These are phyloP conservation scores for Pleurotus tuoliensis DNA, from an alignment of 768 basidiomycete genomes.

Conservation along the genomic window DNA sequence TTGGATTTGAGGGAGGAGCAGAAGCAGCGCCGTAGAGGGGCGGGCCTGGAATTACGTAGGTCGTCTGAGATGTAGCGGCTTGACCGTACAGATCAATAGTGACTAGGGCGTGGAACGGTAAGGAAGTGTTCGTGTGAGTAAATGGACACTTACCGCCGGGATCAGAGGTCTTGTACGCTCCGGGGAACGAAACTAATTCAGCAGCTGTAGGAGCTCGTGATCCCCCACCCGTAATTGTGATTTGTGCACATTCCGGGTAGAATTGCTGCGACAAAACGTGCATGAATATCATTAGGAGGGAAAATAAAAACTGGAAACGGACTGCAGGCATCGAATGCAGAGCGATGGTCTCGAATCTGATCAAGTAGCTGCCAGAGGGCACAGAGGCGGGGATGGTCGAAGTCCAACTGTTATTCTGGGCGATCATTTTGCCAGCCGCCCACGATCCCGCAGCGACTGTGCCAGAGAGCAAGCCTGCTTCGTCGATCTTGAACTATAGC, in stretches of 20 bases:
- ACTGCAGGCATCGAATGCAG: conserved; percentile 51
- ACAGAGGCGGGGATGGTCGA: conserved; percentile 39
- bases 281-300: too few relatives aligned
- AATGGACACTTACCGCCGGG: conserved; percentile 27
- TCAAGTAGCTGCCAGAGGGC: conserved; percentile 40
- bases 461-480: conserved; percentile 32
- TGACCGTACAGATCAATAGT: conserved; percentile 36
- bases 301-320: conserved; percentile 4
- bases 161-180: conserved; percentile 39
- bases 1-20: conserved; percentile 14
- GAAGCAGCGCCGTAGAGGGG: conserved; percentile 39
- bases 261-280: conserved; percentile 37
- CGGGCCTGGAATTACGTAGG: conserved; percentile 40
- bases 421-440: conserved; percentile 41
- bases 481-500: conserved; percentile 29
- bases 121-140: too few relatives aligned
- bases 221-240: conserved; percentile 38
- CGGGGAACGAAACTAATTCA: conserved; percentile 45
- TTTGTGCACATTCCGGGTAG: conserved; percentile 59
- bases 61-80: conserved; percentile 28
- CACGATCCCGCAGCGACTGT: conserved; percentile 35
- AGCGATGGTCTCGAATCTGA: conserved; percentile 48
- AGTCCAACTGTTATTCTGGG: conserved; percentile 41
- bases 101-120: conserved; percentile 17
- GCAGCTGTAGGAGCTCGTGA: conserved; percentile 31